phyloP scores from a whole-genome alignment of 2,329 filamentous ascomycete species.

The Pseudogymnoascus sp. region DNA sequence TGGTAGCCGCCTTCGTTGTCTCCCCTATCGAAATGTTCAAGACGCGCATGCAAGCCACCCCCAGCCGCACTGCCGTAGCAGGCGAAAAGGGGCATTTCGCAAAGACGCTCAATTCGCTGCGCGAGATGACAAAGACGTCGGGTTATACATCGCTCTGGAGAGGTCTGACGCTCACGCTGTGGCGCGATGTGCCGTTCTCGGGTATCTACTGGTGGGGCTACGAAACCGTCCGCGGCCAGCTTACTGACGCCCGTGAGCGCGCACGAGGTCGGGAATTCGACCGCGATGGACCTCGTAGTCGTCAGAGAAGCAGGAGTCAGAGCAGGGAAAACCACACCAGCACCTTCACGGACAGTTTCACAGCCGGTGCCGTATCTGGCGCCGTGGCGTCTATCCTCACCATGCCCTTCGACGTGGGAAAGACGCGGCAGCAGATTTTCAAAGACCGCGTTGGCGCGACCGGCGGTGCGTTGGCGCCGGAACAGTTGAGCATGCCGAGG shows the following conservation, averaged over 20 bases:
- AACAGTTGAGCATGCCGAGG: slow-evolving; percentile 68
- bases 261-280: slow-evolving; percentile 36
- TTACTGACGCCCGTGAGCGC: slow-evolving; percentile 61
- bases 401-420: slow-evolving; percentile 94
- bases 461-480: slow-evolving; percentile 46
- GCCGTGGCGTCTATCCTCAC: slow-evolving; percentile 81
- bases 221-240: slow-evolving; percentile 64
- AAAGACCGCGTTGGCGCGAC: slow-evolving; percentile 40
- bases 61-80: slow-evolving; percentile 36
- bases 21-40: slow-evolving; percentile 90
- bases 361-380: slow-evolving; percentile 76
- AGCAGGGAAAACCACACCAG: slow-evolving; percentile 62
- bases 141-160: slow-evolving; percentile 84
- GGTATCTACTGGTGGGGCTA: slow-evolving; percentile 98
- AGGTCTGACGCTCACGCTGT: slow-evolving; percentile 81
- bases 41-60: slow-evolving; percentile 79
- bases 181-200: slow-evolving; percentile 95
- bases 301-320: slow-evolving; percentile 47
- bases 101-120: slow-evolving; percentile 67
- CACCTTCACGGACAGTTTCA: slow-evolving; percentile 82
- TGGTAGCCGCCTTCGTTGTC: slow-evolving; percentile 73
- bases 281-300: slow-evolving; percentile 32
- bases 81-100: slow-evolving; percentile 60
- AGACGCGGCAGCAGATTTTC: slow-evolving; percentile 85
- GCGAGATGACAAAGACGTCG: slow-evolving; percentile 67